Evolutionary conservation across 441 rosid species (phyloP).

Genomic region (Euphorbia celastroides): DNA sequence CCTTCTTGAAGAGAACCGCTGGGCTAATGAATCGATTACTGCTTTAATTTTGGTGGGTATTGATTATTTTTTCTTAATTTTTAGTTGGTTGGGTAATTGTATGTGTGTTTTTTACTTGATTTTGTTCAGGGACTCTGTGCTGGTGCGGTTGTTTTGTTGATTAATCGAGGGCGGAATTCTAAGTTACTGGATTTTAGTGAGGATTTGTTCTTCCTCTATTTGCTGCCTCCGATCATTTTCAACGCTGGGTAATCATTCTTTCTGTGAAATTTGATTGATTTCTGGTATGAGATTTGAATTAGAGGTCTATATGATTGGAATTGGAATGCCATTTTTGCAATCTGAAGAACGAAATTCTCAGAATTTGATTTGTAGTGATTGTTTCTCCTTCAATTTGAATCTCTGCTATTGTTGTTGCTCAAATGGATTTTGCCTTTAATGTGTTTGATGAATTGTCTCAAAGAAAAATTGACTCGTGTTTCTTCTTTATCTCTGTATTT

Average conservation of each 20-base stretch:
- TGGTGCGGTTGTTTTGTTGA: constrained; percentile 48
- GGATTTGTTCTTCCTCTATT: constrained; percentile 64
- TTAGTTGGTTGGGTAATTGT: neutral
- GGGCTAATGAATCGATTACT: constrained; percentile 67
- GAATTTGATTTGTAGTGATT: neutral
- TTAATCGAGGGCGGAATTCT: constrained; percentile 28
- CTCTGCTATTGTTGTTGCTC: neutral
- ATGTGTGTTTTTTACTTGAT: neutral
- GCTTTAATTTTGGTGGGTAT: constrained; percentile 50
- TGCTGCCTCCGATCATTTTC: constrained; percentile 70
- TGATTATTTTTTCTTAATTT: neutral
- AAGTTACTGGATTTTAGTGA: constrained; percentile 39
- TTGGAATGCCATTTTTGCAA: neutral
- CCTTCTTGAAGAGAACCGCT: constrained; percentile 58
- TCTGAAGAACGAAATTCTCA: neutral
- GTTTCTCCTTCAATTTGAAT: neutral
- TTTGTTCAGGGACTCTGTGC: constrained; percentile 46
- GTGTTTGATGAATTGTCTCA: constrained; percentile 8
- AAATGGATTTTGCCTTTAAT: neutral
- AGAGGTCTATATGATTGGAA: neutral
- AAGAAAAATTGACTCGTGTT: neutral
- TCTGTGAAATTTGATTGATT: constrained; percentile 11
- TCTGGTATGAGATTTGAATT: neutral
- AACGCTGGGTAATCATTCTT: constrained; percentile 50
- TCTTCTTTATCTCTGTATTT: neutral